Evolutionary conservation across 1,284 basidiomycete genomes (phyloP).

Genomic region (Moesziomyces sp.): DNA sequence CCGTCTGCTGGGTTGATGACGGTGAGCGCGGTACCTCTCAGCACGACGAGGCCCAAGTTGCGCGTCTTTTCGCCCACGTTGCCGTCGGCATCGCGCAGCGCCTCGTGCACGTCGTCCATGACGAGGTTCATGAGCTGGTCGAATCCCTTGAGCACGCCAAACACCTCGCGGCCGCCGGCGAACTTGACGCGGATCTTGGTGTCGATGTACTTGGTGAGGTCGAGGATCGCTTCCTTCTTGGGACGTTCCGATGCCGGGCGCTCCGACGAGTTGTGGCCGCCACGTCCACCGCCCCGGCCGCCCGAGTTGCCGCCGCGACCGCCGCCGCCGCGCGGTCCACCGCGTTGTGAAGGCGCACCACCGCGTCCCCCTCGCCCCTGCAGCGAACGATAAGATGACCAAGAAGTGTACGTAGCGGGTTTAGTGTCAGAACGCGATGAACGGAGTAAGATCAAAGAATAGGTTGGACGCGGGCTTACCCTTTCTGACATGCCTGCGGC

Average conservation of each 20-base stretch:
- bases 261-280: slow-evolving; percentile 8
- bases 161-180: slow-evolving; percentile 93
- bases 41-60: slow-evolving; percentile 61
- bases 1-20: slow-evolving; percentile 66
- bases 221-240: slow-evolving; percentile 93
- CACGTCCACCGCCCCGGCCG: slow-evolving; percentile 11
- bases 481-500: slow-evolving; percentile 30
- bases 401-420: neutral
- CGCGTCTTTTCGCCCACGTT: slow-evolving; percentile 55
- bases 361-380: slow-evolving; percentile 34
- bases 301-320: slow-evolving; percentile 8
- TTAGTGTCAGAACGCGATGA: neutral
- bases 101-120: slow-evolving; percentile 86
- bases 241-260: slow-evolving; percentile 75
- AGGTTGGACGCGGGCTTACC: slow-evolving; percentile 10
- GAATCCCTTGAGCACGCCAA: slow-evolving; percentile 90
- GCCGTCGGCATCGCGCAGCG: slow-evolving; percentile 69
- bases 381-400: no score
- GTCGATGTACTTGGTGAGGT: slow-evolving; percentile 92
- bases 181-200: slow-evolving; percentile 94
- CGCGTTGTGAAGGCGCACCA: slow-evolving; percentile 10
- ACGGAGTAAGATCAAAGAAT: neutral
- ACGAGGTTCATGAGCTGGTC: slow-evolving; percentile 97
- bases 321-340: slow-evolving; percentile 24
- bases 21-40: slow-evolving; percentile 64